phyloP scores from a whole-genome alignment of 2,329 filamentous ascomycete species.

The Aspergillus sergii region DNA sequence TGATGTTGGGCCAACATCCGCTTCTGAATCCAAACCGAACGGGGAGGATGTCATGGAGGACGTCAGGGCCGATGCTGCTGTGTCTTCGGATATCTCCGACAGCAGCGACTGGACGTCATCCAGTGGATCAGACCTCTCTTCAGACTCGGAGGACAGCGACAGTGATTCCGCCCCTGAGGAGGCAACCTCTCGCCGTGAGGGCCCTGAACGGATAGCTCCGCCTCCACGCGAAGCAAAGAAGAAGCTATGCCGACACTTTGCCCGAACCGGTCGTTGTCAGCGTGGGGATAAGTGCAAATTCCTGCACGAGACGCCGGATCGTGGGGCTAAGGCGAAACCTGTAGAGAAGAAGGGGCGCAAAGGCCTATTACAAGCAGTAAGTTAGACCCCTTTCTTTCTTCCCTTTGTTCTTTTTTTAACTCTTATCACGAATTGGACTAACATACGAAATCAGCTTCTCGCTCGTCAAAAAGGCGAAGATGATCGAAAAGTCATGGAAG shows the following conservation, averaged over 20 bases:
- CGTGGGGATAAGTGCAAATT: conserved; percentile 47
- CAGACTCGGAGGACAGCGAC: conserved; percentile 29
- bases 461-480: conserved; percentile 47
- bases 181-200: conserved; percentile 42
- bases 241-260: conserved; percentile 44
- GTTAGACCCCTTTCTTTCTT: conserved; percentile 16
- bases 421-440: not conserved
- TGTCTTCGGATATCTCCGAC: conserved; percentile 23
- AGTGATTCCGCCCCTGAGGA: conserved; percentile 45
- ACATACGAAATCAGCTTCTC: conserved; percentile 36
- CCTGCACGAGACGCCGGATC: conserved; percentile 41
- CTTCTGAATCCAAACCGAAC: conserved; percentile 1
- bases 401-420: not conserved
- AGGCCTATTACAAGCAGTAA: conserved; percentile 47
- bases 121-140: conserved; percentile 35
- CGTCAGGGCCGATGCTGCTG: conserved; percentile 11
- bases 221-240: conserved; percentile 40
- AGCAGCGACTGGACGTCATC: conserved; percentile 44
- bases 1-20: not conserved
- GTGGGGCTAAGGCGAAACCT: conserved; percentile 29
- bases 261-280: conserved; percentile 44
- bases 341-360: conserved; percentile 38
- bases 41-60: not conserved
- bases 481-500: conserved; percentile 44
- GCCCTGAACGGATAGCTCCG: conserved; percentile 43